Percentiles rank a stretch among this genome's conserved stretches.
Evolutionary conservation across 768 basidiomycete species (phyloP).

Genomic region (Hygrophorus pudorinus): DNA sequence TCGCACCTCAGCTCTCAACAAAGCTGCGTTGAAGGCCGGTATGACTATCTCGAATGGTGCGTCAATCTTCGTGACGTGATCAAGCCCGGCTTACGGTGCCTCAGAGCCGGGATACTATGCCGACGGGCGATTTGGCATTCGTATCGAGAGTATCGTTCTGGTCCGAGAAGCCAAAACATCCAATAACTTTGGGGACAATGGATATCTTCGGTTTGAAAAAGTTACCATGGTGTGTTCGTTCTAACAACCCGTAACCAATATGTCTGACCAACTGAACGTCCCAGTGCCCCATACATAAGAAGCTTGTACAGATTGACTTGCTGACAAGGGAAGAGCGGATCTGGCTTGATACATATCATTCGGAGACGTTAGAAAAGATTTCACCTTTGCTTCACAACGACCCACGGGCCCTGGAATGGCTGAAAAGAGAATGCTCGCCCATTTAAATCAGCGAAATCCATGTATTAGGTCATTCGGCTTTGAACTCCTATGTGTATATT

Average conservation of each 20-base stretch:
- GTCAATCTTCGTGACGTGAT: background rate
- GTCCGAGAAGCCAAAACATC: slow-evolving; percentile 62
- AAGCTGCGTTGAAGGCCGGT: slow-evolving; percentile 61
- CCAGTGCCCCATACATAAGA: slow-evolving; percentile 80
- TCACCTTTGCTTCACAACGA: slow-evolving; percentile 60
- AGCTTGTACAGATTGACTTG: slow-evolving; percentile 56
- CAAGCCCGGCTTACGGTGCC: background rate
- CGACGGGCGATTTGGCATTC: slow-evolving; percentile 85
- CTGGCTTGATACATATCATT: slow-evolving; percentile 85
- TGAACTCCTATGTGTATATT: too few species aligned
- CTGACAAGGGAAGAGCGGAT: slow-evolving; percentile 54
- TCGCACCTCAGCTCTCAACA: slow-evolving; percentile 46
- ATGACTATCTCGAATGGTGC: slow-evolving; percentile 77
- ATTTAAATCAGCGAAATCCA: slow-evolving; percentile 17
- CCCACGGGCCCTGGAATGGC: slow-evolving; percentile 48
- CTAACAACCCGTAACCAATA: background rate
- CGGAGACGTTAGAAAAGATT: slow-evolving; percentile 63
- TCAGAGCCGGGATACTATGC: slow-evolving; percentile 84
- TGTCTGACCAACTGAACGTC: background rate
- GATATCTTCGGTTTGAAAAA: slow-evolving; percentile 76
- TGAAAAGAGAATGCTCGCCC: slow-evolving; percentile 47
- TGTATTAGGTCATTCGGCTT: too few species aligned
- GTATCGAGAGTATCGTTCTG: slow-evolving; percentile 85
- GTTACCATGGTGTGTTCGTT: slow-evolving; percentile 68
- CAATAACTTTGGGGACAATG: slow-evolving; percentile 75